phyloP scores from a whole-genome alignment of 1,139 yeast genomes.

The Lodderomyces oxycetoniae region DNA sequence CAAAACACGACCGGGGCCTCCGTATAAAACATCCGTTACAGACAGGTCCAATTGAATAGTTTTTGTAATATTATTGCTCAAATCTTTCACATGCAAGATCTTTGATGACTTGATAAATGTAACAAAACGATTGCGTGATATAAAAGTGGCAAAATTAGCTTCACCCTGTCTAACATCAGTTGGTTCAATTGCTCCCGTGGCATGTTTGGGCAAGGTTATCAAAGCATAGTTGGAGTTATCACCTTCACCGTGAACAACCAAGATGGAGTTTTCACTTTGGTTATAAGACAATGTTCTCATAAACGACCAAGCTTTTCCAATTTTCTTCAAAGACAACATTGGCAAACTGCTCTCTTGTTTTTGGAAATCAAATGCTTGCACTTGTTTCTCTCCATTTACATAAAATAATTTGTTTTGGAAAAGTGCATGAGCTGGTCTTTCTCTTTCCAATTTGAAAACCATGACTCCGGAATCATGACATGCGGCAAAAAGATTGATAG shows the following conservation, averaged over 20 bases:
- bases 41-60: constrained; percentile 69
- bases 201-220: constrained; percentile 76
- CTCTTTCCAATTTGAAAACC: constrained; percentile 97
- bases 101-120: constrained; percentile 64
- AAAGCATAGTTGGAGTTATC: constrained; percentile 64
- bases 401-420: constrained; percentile 69
- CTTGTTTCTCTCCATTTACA: constrained; percentile 81
- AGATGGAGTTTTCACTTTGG: constrained; percentile 83
- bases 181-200: constrained; percentile 91
- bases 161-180: constrained; percentile 72
- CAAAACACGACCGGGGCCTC: constrained; percentile 81
- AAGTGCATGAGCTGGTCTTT: constrained; percentile 83
- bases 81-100: constrained; percentile 75
- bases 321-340: constrained; percentile 74
- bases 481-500: constrained; percentile 87
- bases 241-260: constrained; percentile 76
- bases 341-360: constrained; percentile 65
- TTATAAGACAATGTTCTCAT: constrained; percentile 84
- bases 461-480: constrained; percentile 97
- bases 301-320: constrained; percentile 83
- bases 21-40: constrained; percentile 68
- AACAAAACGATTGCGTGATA: constrained; percentile 91
- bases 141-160: constrained; percentile 83
- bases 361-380: constrained; percentile 71
- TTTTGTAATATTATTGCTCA: constrained; percentile 77